A percentile compares a stretch with the other conserved stretches of the same genome.
Evolutionary conservation across 2,329 filamentous ascomycete species (phyloP).

Genomic region (Talaromyces sp.): DNA sequence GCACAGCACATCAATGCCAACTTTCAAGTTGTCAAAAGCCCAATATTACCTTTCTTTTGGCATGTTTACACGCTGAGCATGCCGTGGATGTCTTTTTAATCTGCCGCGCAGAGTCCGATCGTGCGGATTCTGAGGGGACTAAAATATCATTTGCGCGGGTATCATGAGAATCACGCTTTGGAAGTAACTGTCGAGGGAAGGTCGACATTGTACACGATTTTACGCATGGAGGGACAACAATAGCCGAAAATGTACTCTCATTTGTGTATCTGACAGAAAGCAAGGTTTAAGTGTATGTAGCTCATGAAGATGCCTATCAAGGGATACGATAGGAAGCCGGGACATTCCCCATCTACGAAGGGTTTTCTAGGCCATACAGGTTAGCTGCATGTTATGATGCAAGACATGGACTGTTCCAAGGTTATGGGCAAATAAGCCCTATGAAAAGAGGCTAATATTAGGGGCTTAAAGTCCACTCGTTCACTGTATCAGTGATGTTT

Average conservation of each 20-base stretch:
- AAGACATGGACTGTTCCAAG: background rate
- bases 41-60: constrained; percentile 34
- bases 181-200: background rate
- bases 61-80: constrained; percentile 34
- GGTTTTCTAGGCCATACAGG: background rate
- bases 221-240: background rate
- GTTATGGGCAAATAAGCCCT: background rate
- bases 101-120: constrained; percentile 23
- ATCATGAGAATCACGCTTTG: background rate
- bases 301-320: background rate
- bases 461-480: background rate
- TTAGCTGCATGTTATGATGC: background rate
- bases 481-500: background rate
- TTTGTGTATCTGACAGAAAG: background rate
- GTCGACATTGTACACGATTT: background rate
- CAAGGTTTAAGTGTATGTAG: background rate
- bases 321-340: background rate
- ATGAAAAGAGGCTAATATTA: background rate
- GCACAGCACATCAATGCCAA: background rate
- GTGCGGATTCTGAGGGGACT: constrained; percentile 21
- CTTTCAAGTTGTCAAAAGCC: background rate
- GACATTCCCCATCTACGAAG: background rate
- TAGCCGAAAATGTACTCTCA: background rate
- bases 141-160: background rate
- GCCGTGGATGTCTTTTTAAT: constrained; percentile 36